Evolutionary conservation across 257 asterid species (phyloP).

Genomic region (Rauvolfia tetraphylla): DNA sequence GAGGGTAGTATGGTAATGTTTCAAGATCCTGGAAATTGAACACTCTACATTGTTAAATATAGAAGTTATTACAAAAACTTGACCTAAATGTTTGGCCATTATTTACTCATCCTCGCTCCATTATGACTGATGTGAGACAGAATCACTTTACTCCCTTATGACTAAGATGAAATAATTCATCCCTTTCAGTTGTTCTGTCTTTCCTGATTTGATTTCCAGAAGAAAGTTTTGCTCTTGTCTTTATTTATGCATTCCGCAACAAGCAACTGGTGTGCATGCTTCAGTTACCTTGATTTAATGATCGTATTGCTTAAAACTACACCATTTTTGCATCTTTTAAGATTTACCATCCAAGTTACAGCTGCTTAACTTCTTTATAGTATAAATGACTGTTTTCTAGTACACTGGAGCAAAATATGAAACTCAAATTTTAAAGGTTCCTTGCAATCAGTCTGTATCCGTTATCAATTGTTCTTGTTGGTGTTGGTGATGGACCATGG

Average conservation of each 20-base stretch:
- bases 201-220: not conserved
- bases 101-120: not conserved
- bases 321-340: not conserved
- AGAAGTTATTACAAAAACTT: not conserved
- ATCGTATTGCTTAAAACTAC: not conserved
- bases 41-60: not conserved
- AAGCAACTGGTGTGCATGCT: not conserved
- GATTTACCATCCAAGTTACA: not conserved
- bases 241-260: not conserved
- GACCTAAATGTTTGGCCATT: not conserved
- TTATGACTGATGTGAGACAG: not conserved
- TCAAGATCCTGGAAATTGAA: not conserved
- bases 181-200: not conserved
- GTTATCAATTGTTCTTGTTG: conserved; percentile 78
- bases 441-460: conserved; percentile 52
- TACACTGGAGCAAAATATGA: not conserved
- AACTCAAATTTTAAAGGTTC: not conserved
- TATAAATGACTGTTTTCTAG: not conserved
- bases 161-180: not conserved
- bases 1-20: not conserved
- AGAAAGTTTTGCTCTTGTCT: not conserved
- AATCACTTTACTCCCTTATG: not conserved
- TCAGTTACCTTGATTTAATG: not conserved
- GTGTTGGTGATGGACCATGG: conserved; percentile 97
- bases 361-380: not conserved